phyloP scores from a whole-genome alignment of 2,329 filamentous ascomycete genomes.

The Sclerotiophoma versabilis region DNA sequence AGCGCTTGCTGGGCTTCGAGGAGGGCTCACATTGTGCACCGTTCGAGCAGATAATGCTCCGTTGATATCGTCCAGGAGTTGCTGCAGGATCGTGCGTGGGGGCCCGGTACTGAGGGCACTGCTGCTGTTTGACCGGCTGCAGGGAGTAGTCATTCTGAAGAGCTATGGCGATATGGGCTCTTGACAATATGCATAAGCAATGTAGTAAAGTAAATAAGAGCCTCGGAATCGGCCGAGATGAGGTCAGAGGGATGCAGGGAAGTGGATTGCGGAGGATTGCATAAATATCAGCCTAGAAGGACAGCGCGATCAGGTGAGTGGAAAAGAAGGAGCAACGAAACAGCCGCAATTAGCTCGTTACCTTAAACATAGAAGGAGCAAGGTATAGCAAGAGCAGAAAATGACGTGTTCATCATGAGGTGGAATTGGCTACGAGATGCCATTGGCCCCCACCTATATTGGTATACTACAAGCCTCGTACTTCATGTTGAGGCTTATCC shows the following conservation, averaged over 20 bases:
- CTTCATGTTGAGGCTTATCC: conserved; percentile 37
- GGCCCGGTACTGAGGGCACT: conserved; percentile 17
- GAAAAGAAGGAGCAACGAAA: background rate
- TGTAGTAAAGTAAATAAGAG: conserved; percentile 21
- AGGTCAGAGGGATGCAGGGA: conserved; percentile 11
- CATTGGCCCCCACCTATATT: conserved; percentile 38
- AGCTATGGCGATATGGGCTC: conserved; percentile 22
- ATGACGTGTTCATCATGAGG: conserved; percentile 31
- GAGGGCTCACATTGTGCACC: background rate
- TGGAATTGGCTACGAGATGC: conserved; percentile 35
- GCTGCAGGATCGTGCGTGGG: conserved; percentile 30
- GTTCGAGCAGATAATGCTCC: background rate
- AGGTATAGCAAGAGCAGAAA: background rate
- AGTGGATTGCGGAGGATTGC: background rate
- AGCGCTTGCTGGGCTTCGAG: background rate
- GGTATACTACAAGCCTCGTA: conserved; percentile 43
- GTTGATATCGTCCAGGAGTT: conserved; percentile 40
- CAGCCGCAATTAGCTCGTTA: too few relatives aligned
- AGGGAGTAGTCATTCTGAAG: conserved; percentile 37
- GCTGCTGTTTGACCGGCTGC: conserved; percentile 11
- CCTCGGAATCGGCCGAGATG: conserved; percentile 4
- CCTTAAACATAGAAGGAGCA: background rate
- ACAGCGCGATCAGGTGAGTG: background rate
- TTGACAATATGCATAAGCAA: conserved; percentile 22
- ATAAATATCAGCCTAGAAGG: background rate